Base-by-base conservation (phyloP, 495 filamentous ascomycete species). In the Trichocladium uniseriatum region DNA sequence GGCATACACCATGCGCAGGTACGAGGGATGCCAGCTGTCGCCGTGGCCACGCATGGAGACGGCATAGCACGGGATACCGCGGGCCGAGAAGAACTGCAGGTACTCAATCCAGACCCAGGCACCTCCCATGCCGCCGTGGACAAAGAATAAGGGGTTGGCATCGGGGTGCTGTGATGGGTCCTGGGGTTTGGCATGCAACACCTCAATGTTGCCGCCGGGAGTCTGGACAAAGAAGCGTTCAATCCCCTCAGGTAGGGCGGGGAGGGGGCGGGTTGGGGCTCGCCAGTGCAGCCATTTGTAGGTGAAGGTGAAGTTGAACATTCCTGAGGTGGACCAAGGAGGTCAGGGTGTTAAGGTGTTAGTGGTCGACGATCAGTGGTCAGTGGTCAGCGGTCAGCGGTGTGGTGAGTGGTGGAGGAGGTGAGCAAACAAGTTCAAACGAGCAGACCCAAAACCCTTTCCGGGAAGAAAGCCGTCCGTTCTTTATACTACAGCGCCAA, bases 41-140 rank as follows among this genome's bases (percentile, higher is more conserved):
- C 74, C 76, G 55, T 78, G 76, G 3, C 74, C 75, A 9, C 73
- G 63, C 38, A 69, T 52, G 1, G 68, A 73, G n/a, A 78, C 31
- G 13, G 74, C 71, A 48, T 77, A 77, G 56, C 69, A 72, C 1
- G 67, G 60, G 50, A 68, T 62, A 21, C 66, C 64, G 14, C 53
- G 57, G 19, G 46, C 42, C 0, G 69, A 56, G 38, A 77, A 69
- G 49, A 56, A 74, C 0, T 53, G 51, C 42, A 79, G 58, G 48
- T 71, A 78, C 22, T 65, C 61, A 8, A 69, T 49, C 67, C 70
- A 78, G 11, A 75, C 69, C 40, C 58, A 57, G 20, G 73, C 76
- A 27, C 60, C 57, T n/a, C 70, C 73, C 57, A 76, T 74, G 13
- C 73, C 73, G 53, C 69, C 68, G 51, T 72, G 71, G 35, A 59